These are phyloP conservation scores for Aspergillus coremiiformis DNA, from an alignment of 495 filamentous ascomycete genomes.

Conservation along the genomic window DNA sequence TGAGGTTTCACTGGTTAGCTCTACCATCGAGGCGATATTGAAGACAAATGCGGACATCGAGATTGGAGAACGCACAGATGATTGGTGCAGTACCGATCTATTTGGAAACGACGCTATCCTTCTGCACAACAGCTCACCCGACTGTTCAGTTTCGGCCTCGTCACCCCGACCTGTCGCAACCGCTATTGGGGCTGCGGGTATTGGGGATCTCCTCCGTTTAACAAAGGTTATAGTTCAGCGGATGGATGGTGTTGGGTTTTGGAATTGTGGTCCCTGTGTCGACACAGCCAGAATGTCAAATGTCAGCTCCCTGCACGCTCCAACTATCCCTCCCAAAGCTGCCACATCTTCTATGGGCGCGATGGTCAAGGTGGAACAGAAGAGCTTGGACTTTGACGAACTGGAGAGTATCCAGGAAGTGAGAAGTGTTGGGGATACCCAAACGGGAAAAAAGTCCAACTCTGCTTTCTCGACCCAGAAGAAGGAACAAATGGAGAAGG, in stretches of 20 bases:
- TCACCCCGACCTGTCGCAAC: conserved; percentile 11
- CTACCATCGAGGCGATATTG: conserved; percentile 20
- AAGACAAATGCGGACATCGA: conserved; percentile 23
- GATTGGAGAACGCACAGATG: conserved; percentile 25
- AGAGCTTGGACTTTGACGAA: conserved; percentile 11
- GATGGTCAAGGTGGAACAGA: not conserved
- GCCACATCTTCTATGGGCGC: not conserved
- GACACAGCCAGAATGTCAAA: not conserved
- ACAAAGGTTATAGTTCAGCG: conserved; percentile 26
- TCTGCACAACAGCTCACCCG: not conserved
- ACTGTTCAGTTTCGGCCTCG: not conserved
- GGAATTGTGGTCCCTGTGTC: conserved; percentile 18
- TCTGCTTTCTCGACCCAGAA: not conserved
- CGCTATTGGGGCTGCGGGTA: conserved; percentile 23
- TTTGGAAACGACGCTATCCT: conserved; percentile 17
- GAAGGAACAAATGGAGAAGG: conserved; percentile 1
- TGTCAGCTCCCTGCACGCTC: not conserved
- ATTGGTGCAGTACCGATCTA: conserved; percentile 23
- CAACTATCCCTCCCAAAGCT: not conserved
- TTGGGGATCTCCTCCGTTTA: conserved; percentile 26
- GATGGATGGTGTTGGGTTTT: conserved; percentile 32
- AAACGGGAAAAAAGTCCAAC: not conserved
- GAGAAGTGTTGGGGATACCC: conserved; percentile 4
- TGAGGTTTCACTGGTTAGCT: conserved; percentile 32
- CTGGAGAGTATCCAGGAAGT: conserved; percentile 18